Conservation (phyloP, 2,329 filamentous ascomycete species). For the Triangularia setosa region DNA sequence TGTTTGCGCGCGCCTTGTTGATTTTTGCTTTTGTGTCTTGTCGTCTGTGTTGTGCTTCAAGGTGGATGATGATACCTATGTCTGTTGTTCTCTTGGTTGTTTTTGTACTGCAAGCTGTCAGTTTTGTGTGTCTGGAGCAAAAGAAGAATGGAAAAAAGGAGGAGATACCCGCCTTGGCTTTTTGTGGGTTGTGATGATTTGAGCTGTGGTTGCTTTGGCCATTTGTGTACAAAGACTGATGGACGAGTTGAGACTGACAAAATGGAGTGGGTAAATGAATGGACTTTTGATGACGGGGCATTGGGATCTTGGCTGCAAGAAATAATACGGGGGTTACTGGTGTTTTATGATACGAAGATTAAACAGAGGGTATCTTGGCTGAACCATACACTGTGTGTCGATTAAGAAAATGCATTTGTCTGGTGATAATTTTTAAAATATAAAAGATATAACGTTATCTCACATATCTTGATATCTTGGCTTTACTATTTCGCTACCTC, state of each 20-base stretch:
- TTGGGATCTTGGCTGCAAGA: no score
- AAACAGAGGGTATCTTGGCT: no score
- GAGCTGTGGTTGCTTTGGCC: no score
- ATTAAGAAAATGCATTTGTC: no score
- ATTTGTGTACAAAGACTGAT: not conserved
- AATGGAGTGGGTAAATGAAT: not conserved
- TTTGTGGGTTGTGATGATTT: not conserved
- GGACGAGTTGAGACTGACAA: not conserved
- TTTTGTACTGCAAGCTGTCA: not conserved
- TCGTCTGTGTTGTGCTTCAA: not conserved
- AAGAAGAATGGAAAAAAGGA: not conserved
- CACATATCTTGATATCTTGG: no score
- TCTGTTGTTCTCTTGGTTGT: not conserved
- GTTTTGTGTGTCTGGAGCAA: not conserved
- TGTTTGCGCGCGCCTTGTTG: not conserved
- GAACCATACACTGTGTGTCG: no score
- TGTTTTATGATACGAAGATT: no score
- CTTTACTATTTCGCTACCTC: no score
- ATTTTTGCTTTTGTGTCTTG: constrained; percentile 2
- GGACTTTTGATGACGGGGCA: not conserved
- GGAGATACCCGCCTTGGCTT: not conserved
- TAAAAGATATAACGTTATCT: no score
- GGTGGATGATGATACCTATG: no score
- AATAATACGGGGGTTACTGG: no score
- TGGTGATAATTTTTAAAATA: no score